Percentiles rank a stretch among this genome's conserved stretches.
Conservation (phyloP, 768 basidiomycete species). For the Boletus vermiculosoides region DNA sequence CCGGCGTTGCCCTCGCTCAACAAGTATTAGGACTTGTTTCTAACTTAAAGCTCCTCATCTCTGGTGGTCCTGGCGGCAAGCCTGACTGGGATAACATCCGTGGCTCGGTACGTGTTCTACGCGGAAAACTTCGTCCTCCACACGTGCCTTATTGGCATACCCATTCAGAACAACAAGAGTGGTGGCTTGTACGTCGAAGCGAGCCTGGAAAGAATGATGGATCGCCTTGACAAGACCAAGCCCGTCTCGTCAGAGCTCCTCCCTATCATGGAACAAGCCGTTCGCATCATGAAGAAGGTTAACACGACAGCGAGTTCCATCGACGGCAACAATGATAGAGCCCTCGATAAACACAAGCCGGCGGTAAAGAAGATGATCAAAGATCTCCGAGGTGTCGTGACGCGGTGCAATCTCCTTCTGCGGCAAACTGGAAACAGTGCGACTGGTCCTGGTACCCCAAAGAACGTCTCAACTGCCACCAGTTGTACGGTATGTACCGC, state of each 20-base stretch:
- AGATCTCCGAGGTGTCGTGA: constrained; percentile 13
- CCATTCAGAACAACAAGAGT: constrained; percentile 8
- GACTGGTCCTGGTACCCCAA: constrained; percentile 17
- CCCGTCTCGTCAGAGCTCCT: constrained; percentile 14
- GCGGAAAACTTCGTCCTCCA: not conserved
- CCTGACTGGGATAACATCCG: constrained; percentile 19
- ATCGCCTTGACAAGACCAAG: constrained; percentile 14
- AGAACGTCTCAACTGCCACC: constrained; percentile 1
- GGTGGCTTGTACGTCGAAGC: constrained; percentile 17
- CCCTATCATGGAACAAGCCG: constrained; percentile 7
- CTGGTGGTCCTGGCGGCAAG: constrained; percentile 11
- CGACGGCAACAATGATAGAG: not conserved
- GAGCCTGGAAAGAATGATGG: constrained; percentile 11
- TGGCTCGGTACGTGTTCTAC: constrained; percentile 5
- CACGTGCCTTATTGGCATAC: not conserved
- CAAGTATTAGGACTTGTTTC: constrained; percentile 11
- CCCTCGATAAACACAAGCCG: constrained; percentile 3
- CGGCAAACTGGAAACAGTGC: constrained; percentile 15
- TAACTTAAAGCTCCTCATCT: constrained; percentile 8
- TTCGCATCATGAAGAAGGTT: not conserved
- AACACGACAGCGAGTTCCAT: constrained; percentile 9
- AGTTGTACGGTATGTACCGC: constrained; percentile 2
- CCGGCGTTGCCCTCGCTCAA: constrained; percentile 5
- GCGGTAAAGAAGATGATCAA: constrained; percentile 16
- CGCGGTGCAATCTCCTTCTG: constrained; percentile 20